Percentiles rank a stretch among this genome's conserved stretches.
These are phyloP conservation scores for Neopestalotiopsis clavispora DNA, from an alignment of 2,329 filamentous ascomycete genomes.

Conservation along the genomic window DNA sequence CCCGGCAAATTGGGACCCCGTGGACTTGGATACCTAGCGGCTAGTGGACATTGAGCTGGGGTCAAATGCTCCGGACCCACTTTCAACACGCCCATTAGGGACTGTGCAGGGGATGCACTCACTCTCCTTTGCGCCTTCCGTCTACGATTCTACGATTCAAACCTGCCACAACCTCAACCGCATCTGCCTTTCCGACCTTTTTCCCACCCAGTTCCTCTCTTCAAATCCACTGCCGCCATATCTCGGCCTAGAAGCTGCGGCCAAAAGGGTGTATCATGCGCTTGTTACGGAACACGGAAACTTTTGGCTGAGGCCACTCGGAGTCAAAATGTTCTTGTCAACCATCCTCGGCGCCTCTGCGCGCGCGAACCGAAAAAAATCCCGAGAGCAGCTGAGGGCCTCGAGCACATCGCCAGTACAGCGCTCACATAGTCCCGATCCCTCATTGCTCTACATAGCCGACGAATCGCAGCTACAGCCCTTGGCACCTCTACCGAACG, in stretches of 20 bases:
- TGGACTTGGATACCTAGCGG: background rate
- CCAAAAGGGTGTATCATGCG: background rate
- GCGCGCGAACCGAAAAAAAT: constrained; percentile 3
- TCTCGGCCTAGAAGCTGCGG: too few relatives aligned
- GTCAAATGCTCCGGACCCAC: background rate
- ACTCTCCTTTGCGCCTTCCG: background rate
- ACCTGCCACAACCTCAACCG: too few relatives aligned
- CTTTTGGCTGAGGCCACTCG: constrained; percentile 4
- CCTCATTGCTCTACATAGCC: constrained; percentile 52
- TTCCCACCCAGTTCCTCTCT: background rate
- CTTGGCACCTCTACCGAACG: constrained; percentile 55
- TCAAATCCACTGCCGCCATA: background rate
- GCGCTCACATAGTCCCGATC: constrained; percentile 27
- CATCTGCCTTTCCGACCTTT: background rate
- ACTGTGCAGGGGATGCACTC: background rate
- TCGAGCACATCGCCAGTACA: constrained; percentile 24
- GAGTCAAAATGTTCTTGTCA: constrained; percentile 14
- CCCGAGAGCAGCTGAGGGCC: constrained; percentile 11
- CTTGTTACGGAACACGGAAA: constrained; percentile 2
- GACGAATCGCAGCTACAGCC: constrained; percentile 59
- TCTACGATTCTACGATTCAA: too few relatives aligned
- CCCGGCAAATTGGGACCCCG: background rate
- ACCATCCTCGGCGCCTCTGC: constrained; percentile 10
- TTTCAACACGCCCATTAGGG: background rate
- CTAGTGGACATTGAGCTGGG: background rate